Evolutionary conservation across 768 basidiomycete genomes (phyloP), one percentile per base, ranked within the genome.

Genomic region (Psilocybe cyanescens): DNA sequence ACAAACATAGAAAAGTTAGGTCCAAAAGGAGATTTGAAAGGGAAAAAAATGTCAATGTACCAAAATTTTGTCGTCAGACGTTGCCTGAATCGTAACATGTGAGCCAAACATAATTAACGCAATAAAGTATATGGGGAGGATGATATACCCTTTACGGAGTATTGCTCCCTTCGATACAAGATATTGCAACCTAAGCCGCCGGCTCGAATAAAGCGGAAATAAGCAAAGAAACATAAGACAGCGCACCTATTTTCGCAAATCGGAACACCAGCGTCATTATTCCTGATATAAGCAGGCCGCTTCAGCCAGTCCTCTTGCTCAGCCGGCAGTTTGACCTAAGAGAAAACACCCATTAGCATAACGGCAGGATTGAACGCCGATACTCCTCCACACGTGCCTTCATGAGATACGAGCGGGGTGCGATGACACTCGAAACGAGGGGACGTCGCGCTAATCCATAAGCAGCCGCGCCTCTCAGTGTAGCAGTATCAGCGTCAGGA

Each of bases 131-230:
- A 24, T 54, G 31, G 35, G 4, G 24, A 24, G 44, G 51, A 61
- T 60, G 55, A 75, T 86, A 68, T 72, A 91, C 91, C 91, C 93
- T 75, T 94, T 94, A 61, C 92, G 83, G 65, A 94, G 74, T 68
- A 94, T 93, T 24, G 92, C 91, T 56, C 93, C 92, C 76, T 93
- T 94, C 63, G 87, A 86, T 57, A 95, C 92, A 48, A 95, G 82
- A 72, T 94, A 95, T 70, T 94, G 93, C 65, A 95, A 75, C 66
- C 93, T 94, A 68, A 47, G 65, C 72, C 68, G 74, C 58, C 72
- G 67, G 72, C 67, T 67, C 68, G 31, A 46, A 59, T 62, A 29
- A 68, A 61, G 65, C 64, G 52, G 53, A 60, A 44, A 59, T 58
- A 58, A 63, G 65, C 47, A 57, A 57, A 44, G 52, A 48, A 46